Conservation (phyloP, 73 alveolate genomes). For the Tetrahymena elliotti region DNA sequence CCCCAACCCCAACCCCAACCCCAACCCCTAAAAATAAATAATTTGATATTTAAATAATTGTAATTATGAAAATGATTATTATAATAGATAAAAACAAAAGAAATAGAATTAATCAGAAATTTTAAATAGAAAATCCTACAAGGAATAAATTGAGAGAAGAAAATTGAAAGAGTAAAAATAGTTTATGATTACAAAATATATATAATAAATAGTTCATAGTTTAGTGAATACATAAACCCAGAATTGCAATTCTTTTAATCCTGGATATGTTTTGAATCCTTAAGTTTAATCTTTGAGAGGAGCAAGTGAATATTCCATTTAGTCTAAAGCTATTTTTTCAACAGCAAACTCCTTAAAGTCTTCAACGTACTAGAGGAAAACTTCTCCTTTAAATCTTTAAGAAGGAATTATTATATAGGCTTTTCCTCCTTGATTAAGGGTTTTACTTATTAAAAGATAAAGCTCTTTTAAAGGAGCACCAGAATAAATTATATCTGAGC, state of each 20-base stretch:
- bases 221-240: background rate
- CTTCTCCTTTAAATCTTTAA: constrained; percentile 48
- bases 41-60: background rate
- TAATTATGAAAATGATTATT: too few species aligned
- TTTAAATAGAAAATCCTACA: background rate
- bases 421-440: constrained; percentile 42
- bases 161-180: background rate
- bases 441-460: constrained; percentile 28
- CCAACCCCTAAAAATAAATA: background rate
- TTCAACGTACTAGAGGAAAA: constrained; percentile 38
- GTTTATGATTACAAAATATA: background rate
- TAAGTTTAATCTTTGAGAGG: constrained; percentile 24
- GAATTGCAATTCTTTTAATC: background rate
- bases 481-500: constrained; percentile 44
- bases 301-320: constrained; percentile 19
- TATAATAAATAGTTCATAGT: background rate
- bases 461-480: constrained; percentile 47
- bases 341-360: constrained; percentile 33
- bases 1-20: constrained; percentile 3
- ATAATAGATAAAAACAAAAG: background rate
- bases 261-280: background rate
- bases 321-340: constrained; percentile 19
- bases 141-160: background rate
- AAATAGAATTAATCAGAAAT: background rate
- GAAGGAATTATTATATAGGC: constrained; percentile 47